A percentile compares a stretch with the other conserved stretches of the same genome.
phyloP scores from a whole-genome alignment of 2,329 filamentous ascomycete species.

The Sporothrix brunneoviolacea region DNA sequence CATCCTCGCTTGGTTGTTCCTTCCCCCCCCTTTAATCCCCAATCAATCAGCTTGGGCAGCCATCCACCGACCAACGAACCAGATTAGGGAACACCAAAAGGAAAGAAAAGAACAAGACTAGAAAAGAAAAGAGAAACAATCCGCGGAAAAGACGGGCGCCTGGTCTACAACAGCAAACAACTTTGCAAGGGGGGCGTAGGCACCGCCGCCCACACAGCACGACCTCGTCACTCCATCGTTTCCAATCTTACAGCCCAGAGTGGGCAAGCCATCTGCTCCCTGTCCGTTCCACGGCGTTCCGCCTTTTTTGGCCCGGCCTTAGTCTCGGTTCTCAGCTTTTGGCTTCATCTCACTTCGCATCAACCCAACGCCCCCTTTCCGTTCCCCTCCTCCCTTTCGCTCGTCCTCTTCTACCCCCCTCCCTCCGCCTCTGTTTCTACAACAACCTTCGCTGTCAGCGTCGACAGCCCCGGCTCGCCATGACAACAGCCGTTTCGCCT shows the following conservation, averaged over 20 bases:
- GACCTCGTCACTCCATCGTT: background rate
- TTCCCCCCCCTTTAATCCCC: constrained; percentile 1
- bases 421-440: background rate
- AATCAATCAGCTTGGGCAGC: constrained; percentile 12
- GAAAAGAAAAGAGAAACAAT: background rate
- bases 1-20: background rate
- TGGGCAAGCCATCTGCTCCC: background rate
- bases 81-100: background rate
- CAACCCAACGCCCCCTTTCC: constrained; percentile 3
- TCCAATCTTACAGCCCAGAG: background rate
- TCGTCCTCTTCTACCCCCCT: background rate
- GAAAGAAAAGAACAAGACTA: background rate
- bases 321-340: background rate
- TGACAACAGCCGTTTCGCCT: constrained; percentile 29
- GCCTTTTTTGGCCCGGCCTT: background rate
- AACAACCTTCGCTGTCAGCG: background rate
- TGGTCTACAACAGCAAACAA: background rate
- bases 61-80: constrained; percentile 1
- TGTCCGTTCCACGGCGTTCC: background rate
- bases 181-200: background rate
- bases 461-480: constrained; percentile 20
- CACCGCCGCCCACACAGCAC: background rate
- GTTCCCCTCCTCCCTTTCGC: background rate
- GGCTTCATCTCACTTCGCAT: constrained; percentile 2
- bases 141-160: background rate